Evolutionary conservation across 768 basidiomycete species (phyloP).

Genomic region (Hypholoma fasciculare): DNA sequence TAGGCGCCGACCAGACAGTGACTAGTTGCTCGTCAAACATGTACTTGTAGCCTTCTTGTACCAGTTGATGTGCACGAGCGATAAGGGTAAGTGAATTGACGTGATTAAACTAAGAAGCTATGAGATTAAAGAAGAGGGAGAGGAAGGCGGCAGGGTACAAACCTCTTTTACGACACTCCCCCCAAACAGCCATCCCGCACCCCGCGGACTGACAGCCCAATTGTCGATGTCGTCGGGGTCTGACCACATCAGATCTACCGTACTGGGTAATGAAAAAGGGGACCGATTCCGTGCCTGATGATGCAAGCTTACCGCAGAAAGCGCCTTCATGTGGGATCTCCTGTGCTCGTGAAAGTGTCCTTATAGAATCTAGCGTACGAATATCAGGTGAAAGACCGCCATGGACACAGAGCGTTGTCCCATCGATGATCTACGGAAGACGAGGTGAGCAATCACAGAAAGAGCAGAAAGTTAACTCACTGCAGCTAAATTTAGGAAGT

Average conservation of each 20-base stretch:
- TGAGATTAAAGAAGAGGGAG: background rate
- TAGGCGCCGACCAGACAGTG: conserved; percentile 92
- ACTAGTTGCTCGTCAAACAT: conserved; percentile 95
- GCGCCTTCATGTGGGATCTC: conserved; percentile 99
- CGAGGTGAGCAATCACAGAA: background rate
- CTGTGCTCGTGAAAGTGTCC: conserved; percentile 91
- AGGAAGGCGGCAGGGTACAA: conserved; percentile 10
- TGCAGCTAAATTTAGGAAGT: conserved; percentile 92
- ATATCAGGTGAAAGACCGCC: conserved; percentile 97
- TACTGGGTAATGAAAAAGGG: background rate
- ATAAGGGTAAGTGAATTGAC: conserved; percentile 86
- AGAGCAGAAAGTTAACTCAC: conserved; percentile 41
- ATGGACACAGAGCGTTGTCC: conserved; percentile 89
- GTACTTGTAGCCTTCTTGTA: conserved; percentile 94
- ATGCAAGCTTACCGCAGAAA: conserved; percentile 71
- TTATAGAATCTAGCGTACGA: conserved; percentile 90
- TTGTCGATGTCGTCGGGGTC: conserved; percentile 94
- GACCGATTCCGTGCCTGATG: background rate
- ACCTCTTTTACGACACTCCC: conserved; percentile 85
- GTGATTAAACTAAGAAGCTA: conserved; percentile 75
- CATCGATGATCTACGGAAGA: conserved; percentile 83
- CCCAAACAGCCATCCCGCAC: conserved; percentile 96
- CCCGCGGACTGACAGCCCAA: conserved; percentile 96
- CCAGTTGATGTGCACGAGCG: conserved; percentile 94
- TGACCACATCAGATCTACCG: conserved; percentile 96